Base-by-base conservation (phyloP, 1,284 basidiomycete genomes). In the Somion occarium region DNA sequence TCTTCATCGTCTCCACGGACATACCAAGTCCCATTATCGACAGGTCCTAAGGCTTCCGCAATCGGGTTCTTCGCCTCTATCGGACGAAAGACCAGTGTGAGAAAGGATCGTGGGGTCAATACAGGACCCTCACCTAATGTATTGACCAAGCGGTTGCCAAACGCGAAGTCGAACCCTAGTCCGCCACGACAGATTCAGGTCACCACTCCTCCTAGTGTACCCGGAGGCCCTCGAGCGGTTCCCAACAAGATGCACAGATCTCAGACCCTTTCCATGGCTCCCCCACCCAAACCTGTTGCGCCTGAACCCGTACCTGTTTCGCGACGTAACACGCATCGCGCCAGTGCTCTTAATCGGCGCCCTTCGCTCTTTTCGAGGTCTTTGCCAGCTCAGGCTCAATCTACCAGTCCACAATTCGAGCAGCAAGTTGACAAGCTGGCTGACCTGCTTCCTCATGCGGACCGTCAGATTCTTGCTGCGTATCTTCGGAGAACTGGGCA, bases 401-500 rank as follows among this genome's bases (percentile, higher is more conserved):
- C 63, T 45, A 53, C 67, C 38, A 72, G 76, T 57, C 73, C 74
- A 0, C 80, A 79, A 30, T 88, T 89, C 61, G 65, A 72, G 41
- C 70, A 67, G 41, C 85, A 89, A 65, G 77, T 93, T 5, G 82
- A 88, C 58, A 82, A 80, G 61, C 80, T 94, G 51, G 73, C 76
- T 2, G 83, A 87, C 58, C 69, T 93, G 34, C 69, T 93, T 25
- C 91, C 91, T 13, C 81, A 88, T 60, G 90, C 85, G 22, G 84
- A 93, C 54, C 77, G 80, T 48, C 68, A 69, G 7, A 71, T 91
- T 2, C 73, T 93, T 25, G 82, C 84, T 53, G 77, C 79, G 5
- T 94, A 94, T 69, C 67, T 93, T 48, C 75, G 76, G 25, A 76
- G 84, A 22, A 73, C 88, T 13, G 87, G 90, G 5, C 83, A 89